These are phyloP conservation scores for Fraxinus nigra DNA, from an alignment of 305 asterid genomes.

Conservation along the genomic window DNA sequence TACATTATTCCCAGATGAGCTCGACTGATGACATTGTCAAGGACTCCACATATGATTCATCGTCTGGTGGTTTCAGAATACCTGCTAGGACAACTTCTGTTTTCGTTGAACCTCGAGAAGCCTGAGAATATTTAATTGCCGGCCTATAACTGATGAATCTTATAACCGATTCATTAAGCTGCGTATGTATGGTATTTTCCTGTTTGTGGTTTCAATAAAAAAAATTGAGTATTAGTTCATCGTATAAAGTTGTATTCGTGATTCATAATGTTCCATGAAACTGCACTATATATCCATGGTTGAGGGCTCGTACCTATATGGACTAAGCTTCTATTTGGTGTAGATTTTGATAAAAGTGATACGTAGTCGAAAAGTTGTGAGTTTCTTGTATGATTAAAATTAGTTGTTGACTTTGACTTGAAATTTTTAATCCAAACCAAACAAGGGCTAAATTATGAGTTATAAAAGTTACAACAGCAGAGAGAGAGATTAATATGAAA, in stretches of 20 bases:
- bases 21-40: conserved; percentile 65
- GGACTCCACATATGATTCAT: conserved; percentile 57
- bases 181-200: background rate
- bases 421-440: too few relatives aligned
- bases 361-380: background rate
- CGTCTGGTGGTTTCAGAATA: conserved; percentile 59
- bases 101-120: conserved; percentile 55
- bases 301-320: background rate
- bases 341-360: background rate
- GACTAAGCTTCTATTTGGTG: background rate
- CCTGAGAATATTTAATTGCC: conserved; percentile 3
- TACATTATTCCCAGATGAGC: conserved; percentile 46
- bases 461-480: background rate
- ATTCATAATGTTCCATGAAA: background rate
- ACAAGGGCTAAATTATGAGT: too few relatives aligned
- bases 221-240: background rate
- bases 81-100: conserved; percentile 80
- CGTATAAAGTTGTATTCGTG: background rate
- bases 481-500: background rate
- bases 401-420: background rate
- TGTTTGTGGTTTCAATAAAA: background rate
- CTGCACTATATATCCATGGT: background rate
- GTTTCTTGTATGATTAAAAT: background rate
- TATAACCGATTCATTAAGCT: background rate
- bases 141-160: background rate